These are phyloP conservation scores for Scopulariopsis brevicaulis DNA, from an alignment of 2,329 filamentous ascomycete genomes.

Conservation along the genomic window DNA sequence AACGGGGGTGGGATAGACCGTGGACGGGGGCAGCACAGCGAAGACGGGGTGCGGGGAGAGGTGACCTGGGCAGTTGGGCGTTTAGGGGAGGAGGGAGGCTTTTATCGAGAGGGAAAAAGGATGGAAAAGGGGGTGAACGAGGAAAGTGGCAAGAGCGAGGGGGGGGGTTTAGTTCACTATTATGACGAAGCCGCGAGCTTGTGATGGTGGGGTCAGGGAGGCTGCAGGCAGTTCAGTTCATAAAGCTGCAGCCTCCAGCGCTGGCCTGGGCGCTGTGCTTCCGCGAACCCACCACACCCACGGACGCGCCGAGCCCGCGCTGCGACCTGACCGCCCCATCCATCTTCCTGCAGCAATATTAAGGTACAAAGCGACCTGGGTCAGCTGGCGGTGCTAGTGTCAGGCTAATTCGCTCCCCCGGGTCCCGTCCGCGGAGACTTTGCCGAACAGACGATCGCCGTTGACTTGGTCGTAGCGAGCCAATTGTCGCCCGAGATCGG, in stretches of 20 bases:
- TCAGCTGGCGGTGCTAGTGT: no score
- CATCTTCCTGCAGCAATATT: no score
- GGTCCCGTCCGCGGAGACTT: no score
- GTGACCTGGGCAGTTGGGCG: neutral
- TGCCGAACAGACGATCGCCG: no score
- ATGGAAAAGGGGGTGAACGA: neutral
- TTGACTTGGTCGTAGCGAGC: neutral
- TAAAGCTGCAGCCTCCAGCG: neutral
- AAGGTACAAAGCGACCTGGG: no score
- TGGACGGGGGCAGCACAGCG: neutral
- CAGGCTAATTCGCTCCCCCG: no score
- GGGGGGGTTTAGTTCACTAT: neutral
- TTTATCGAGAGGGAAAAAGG: neutral
- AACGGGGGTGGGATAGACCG: neutral
- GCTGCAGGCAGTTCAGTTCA: no score
- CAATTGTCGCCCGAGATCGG: neutral
- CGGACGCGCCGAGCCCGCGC: no score
- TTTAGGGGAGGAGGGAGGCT: neutral
- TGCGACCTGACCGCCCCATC: no score
- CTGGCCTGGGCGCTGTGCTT: neutral
- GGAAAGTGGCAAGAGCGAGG: neutral
- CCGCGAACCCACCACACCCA: neutral
- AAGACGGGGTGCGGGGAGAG: neutral
- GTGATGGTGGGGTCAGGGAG: neutral
- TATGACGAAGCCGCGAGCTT: neutral